Evolutionary conservation across 2,329 filamentous ascomycete species (phyloP).

Genomic region (Cladosporium sp.): DNA sequence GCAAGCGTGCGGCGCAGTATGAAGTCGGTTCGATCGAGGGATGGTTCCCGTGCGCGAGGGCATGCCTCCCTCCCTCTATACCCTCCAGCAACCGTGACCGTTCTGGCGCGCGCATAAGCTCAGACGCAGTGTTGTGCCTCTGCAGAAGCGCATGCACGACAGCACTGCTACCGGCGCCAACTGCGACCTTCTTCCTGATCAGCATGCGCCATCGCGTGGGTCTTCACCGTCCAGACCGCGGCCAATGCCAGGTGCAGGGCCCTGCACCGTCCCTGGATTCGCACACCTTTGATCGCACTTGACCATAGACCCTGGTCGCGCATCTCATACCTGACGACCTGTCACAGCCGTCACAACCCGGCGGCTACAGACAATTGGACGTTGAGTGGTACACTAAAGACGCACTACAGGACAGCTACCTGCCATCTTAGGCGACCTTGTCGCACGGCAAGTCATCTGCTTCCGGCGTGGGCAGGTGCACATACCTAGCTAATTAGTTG

Average conservation of each 20-base stretch:
- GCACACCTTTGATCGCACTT: constrained; percentile 18
- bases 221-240: constrained; percentile 18
- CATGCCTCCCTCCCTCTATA: constrained; percentile 48
- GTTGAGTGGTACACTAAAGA: constrained; percentile 12
- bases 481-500: constrained; percentile 14
- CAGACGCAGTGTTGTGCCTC: constrained; percentile 32
- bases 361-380: constrained; percentile 25
- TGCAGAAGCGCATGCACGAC: constrained; percentile 23
- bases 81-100: constrained; percentile 28
- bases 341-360: constrained; percentile 13
- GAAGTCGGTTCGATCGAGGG: constrained; percentile 33
- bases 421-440: constrained; percentile 13
- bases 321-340: constrained; percentile 15
- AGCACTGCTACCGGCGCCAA: constrained; percentile 29
- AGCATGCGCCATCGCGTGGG: constrained; percentile 20
- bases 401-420: constrained; percentile 15
- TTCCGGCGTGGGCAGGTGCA: background rate
- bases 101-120: constrained; percentile 38
- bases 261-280: constrained; percentile 23
- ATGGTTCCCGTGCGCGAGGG: constrained; percentile 42
- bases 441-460: constrained; percentile 3
- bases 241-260: constrained; percentile 23
- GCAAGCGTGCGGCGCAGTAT: constrained; percentile 26
- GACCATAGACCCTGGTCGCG: constrained; percentile 10
- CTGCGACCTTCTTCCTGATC: constrained; percentile 18